phyloP scores from a whole-genome alignment of 768 basidiomycete genomes.

The Auricularia cornea region DNA sequence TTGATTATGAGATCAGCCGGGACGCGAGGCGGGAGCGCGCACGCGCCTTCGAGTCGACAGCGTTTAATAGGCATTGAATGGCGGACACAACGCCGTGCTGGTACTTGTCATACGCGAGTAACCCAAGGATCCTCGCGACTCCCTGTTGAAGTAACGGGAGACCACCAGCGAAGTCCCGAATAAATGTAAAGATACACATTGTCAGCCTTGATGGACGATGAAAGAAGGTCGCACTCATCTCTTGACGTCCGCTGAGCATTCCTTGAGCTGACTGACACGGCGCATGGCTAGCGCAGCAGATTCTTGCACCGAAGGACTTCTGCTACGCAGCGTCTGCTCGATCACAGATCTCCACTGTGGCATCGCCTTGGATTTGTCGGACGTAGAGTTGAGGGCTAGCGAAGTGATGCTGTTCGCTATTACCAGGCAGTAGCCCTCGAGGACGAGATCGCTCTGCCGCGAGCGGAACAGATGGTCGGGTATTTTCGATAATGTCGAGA shows the following conservation, averaged over 20 bases:
- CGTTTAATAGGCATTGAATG: conserved; percentile 49
- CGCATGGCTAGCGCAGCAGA: conserved; percentile 66
- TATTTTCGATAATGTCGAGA: conserved; percentile 46
- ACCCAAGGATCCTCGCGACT: conserved; percentile 60
- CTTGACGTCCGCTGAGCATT: conserved; percentile 53
- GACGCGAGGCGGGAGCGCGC: conserved; percentile 8
- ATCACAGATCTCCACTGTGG: conserved; percentile 63
- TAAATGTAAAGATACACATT: conserved; percentile 38
- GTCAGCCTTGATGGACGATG: neutral
- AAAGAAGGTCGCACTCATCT: conserved; percentile 52
- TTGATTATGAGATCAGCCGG: conserved; percentile 13
- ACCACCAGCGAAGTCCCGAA: conserved; percentile 49
- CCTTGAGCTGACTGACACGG: conserved; percentile 56
- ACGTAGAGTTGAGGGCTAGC: conserved; percentile 34
- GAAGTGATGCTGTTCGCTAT: conserved; percentile 58
- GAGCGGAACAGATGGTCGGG: conserved; percentile 53
- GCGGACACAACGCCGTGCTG: conserved; percentile 46
- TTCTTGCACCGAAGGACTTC: conserved; percentile 57
- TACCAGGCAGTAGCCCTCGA: conserved; percentile 62
- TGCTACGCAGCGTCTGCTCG: conserved; percentile 64
- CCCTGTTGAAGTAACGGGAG: conserved; percentile 58
- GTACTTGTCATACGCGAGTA: conserved; percentile 53
- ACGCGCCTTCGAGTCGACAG: conserved; percentile 48
- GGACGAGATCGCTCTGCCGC: conserved; percentile 61
- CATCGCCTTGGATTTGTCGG: conserved; percentile 32